These are phyloP conservation scores for Cutaneotrichosporon cutaneum DNA, from an alignment of 1,284 basidiomycete species.

Conservation along the genomic window DNA sequence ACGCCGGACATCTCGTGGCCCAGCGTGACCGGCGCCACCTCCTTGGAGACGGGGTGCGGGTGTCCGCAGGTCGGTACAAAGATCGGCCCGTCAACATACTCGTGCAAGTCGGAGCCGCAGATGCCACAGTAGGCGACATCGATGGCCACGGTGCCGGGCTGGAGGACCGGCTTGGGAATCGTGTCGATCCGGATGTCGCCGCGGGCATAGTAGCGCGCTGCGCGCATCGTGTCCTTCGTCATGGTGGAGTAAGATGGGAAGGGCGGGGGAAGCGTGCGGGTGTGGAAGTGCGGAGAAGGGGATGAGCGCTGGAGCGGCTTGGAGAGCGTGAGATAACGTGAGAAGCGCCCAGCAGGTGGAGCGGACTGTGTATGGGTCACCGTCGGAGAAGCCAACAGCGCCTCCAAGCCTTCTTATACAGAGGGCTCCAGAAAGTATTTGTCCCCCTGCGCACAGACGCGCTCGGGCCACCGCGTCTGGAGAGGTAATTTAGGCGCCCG, in stretches of 20 bases:
- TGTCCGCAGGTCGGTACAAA: slow-evolving; percentile 13
- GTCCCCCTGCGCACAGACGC: too few species aligned
- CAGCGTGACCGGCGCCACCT: slow-evolving; percentile 39
- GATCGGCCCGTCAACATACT: slow-evolving; percentile 23
- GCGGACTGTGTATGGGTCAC: background rate
- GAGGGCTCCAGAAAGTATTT: too few species aligned
- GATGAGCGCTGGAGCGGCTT: background rate
- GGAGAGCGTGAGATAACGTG: background rate
- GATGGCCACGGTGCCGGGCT: slow-evolving; percentile 22
- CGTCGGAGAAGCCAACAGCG: background rate
- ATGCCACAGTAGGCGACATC: slow-evolving; percentile 25
- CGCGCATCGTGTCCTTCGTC: slow-evolving; percentile 19
- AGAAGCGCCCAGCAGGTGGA: background rate
- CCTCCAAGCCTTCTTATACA: background rate
- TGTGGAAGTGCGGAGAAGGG: background rate
- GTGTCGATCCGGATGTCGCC: slow-evolving; percentile 23
- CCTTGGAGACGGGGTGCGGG: slow-evolving; percentile 17
- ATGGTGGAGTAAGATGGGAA: slow-evolving; percentile 14
- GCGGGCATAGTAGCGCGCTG: slow-evolving; percentile 22
- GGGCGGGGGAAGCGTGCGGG: too few species aligned
- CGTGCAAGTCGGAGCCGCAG: slow-evolving; percentile 22
- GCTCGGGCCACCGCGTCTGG: too few species aligned
- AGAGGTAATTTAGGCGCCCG: too few species aligned
- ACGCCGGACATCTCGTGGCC: slow-evolving; percentile 51
- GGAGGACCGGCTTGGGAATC: slow-evolving; percentile 15